Conservation (phyloP, 1,284 basidiomycete genomes). For the Dichomitus squalens region DNA sequence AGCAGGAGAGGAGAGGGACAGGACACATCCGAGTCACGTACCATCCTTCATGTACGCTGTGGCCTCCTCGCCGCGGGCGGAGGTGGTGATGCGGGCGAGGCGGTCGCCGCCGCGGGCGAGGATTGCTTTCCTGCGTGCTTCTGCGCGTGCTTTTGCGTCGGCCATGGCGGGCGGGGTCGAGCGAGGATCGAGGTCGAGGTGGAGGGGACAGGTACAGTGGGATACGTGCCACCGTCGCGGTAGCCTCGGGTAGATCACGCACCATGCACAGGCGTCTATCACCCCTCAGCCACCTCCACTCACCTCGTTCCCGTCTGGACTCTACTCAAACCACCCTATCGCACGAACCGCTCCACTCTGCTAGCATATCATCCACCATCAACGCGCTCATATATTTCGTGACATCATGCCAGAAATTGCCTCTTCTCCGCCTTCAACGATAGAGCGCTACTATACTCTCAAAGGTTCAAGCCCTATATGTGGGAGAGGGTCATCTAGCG, state of each 20-base stretch:
- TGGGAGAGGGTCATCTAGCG: too few species aligned
- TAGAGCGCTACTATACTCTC: too few species aligned
- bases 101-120: slow-evolving; percentile 69
- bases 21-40: slow-evolving; percentile 30
- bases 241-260: slow-evolving; percentile 22
- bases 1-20: slow-evolving; percentile 4
- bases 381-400: too few species aligned
- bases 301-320: too few species aligned
- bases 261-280: too few species aligned
- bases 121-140: slow-evolving; percentile 75
- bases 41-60: slow-evolving; percentile 59
- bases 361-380: too few species aligned
- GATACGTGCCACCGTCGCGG: slow-evolving; percentile 16
- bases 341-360: too few species aligned
- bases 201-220: slow-evolving; percentile 6
- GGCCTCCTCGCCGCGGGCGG: slow-evolving; percentile 72
- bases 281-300: too few species aligned
- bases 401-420: too few species aligned
- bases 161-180: slow-evolving; percentile 31
- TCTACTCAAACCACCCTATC: too few species aligned
- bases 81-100: slow-evolving; percentile 72
- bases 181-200: slow-evolving; percentile 7
- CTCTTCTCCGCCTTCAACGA: too few species aligned
- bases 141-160: slow-evolving; percentile 63
- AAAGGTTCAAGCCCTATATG: too few species aligned